Base-by-base conservation (phyloP, 1,284 basidiomycete genomes). In the Austroboletus sp. region DNA sequence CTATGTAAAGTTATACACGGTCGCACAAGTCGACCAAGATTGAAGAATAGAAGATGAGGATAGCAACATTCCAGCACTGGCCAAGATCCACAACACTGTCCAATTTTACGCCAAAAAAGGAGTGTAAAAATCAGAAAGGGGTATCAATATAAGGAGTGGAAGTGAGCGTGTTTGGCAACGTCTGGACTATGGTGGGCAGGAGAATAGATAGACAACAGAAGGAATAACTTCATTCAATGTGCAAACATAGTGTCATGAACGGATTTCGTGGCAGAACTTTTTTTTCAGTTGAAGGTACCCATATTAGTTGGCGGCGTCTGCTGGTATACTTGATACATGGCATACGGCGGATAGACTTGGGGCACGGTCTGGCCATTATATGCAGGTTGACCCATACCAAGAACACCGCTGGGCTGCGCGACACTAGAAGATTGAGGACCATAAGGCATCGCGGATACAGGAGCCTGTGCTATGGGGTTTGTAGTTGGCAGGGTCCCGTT, bases 281-380 rank as follows among this genome's bases (percentile, higher is more conserved):
- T 42, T 57, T 55, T 78, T 82, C 73, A 86, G 61, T 82, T 82
- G 74, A 79, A 88, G 43, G 80, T 62, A 58, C 84, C 82, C 79
- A 86, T 83, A 67, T 73, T 72, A 55, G 82, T 82, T 53, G 76
- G 75, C 32, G 79, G 76, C 54, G 76, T 78, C 63, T 80, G 81
- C 67, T 84, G 81, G 66, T 87, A 86, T 66, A 81, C 71, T 67
- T 82, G 80, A 60, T 88, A 87, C 81, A 86, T 82, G 33, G 60
- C 47, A 70, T 87, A 88, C 50, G 80, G 74, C 67, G 85, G 80
- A 62, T 88, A 88, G 54, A 84, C 66, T 45, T 82, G 82, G 10
- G 80, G 80, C 30, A 85, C 70, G 30, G 75, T 69, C 59, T 80
- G 81, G 36, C 78, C 74, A 50, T 71, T 73, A 62, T 84, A 87